Evolutionary conservation across 2,329 filamentous ascomycete species (phyloP).

Genomic region (Cytospora piceae): DNA sequence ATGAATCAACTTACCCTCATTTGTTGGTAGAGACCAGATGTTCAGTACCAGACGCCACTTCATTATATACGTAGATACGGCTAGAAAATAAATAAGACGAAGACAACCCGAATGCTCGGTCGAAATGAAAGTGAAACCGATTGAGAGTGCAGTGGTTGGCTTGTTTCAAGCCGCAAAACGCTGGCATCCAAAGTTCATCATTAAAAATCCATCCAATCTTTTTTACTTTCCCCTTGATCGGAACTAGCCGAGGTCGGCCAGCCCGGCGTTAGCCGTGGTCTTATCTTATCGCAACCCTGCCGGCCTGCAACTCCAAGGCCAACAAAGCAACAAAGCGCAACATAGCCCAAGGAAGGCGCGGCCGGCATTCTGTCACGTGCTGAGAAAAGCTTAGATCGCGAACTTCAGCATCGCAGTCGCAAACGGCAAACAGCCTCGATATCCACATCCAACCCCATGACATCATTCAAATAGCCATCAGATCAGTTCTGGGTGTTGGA

Average conservation of each 20-base stretch:
- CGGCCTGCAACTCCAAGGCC: background rate
- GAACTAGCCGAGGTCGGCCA: background rate
- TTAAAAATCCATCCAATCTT: no score
- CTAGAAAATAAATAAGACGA: background rate
- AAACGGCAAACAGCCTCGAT: constrained; percentile 25
- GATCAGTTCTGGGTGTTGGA: constrained; percentile 12
- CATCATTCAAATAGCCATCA: constrained; percentile 29
- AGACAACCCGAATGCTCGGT: background rate
- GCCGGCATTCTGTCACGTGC: constrained; percentile 24
- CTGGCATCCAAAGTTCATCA: no score
- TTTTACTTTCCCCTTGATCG: background rate
- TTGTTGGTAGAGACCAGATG: background rate
- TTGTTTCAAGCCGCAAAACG: no score
- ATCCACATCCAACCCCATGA: constrained; percentile 27
- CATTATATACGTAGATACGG: background rate
- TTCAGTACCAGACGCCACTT: background rate
- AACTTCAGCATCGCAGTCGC: constrained; percentile 24
- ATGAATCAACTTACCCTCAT: background rate
- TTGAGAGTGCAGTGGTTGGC: background rate
- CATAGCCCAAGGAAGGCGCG: constrained; percentile 2
- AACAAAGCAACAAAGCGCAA: constrained; percentile 8
- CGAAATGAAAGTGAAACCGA: background rate
- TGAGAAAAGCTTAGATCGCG: constrained; percentile 28
- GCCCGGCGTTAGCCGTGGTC: background rate
- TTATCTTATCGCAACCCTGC: background rate